These are phyloP conservation scores for Hansenula sp. DNA, from an alignment of 1,139 yeast species.

Conservation along the genomic window DNA sequence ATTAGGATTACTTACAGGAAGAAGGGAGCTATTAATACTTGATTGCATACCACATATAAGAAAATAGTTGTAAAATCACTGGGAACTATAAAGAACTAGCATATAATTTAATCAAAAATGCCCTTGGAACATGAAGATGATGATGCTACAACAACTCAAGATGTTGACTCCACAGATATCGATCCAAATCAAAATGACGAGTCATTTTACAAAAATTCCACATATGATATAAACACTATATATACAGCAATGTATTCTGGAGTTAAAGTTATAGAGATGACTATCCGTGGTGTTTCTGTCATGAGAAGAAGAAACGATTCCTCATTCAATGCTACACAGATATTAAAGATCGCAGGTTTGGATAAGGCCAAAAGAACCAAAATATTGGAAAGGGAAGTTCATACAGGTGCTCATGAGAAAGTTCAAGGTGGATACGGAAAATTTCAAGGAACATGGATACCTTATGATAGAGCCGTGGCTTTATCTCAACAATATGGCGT, in stretches of 20 bases:
- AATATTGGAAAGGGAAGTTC: conserved; percentile 84
- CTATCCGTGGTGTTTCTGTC: conserved; percentile 66
- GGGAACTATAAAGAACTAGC: too few relatives aligned
- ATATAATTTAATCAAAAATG: not conserved
- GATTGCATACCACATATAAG: too few relatives aligned
- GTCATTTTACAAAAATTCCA: conserved; percentile 3
- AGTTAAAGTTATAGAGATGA: conserved; percentile 65
- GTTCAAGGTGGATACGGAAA: conserved; percentile 96
- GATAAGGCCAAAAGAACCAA: conserved; percentile 85
- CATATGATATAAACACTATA: conserved; percentile 26
- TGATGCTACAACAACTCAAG: conserved; percentile 5
- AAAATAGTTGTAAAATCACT: too few relatives aligned
- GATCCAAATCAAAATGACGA: conserved; percentile 4
- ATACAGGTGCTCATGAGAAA: conserved; percentile 79
- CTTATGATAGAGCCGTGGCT: conserved; percentile 57
- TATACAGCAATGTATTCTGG: conserved; percentile 64
- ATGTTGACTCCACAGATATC: conserved; percentile 13
- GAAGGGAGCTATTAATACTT: too few relatives aligned
- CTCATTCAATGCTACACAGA: conserved; percentile 90
- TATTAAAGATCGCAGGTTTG: conserved; percentile 79
- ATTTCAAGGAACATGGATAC: conserved; percentile 95
- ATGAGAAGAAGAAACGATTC: conserved; percentile 82
- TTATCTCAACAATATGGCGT: conserved; percentile 63
- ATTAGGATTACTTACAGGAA: too few relatives aligned
- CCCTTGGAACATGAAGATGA: not conserved